Conservation (phyloP, 2,329 filamentous ascomycete species). For the Epichloe hybrida region DNA sequence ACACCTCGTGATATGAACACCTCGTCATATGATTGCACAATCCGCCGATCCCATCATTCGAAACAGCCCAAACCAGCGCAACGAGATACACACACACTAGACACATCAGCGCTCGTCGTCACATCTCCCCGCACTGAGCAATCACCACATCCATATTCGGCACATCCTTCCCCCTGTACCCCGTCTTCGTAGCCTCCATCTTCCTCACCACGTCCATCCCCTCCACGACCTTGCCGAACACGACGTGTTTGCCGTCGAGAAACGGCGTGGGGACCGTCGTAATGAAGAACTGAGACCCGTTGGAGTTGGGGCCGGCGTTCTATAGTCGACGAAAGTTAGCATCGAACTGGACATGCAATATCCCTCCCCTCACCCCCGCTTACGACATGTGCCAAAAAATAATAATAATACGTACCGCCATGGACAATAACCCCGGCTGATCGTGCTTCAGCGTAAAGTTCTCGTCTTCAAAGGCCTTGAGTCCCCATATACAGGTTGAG, state of each 20-base stretch:
- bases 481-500: constrained; percentile 76
- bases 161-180: constrained; percentile 57
- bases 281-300: constrained; percentile 96
- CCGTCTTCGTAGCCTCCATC: constrained; percentile 83
- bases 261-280: constrained; percentile 79
- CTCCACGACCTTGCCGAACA: constrained; percentile 82
- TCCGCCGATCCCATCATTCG: too few relatives aligned
- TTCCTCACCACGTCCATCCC: constrained; percentile 85
- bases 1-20: too few relatives aligned
- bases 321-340: constrained; percentile 19
- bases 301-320: constrained; percentile 86
- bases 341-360: too few relatives aligned
- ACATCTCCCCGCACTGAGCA: constrained; percentile 90
- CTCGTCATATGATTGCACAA: too few relatives aligned
- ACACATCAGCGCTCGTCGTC: constrained; percentile 30
- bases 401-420: constrained; percentile 60
- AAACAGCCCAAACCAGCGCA: neutral
- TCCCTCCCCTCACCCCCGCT: too few relatives aligned
- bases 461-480: constrained; percentile 75
- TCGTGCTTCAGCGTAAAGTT: constrained; percentile 76
- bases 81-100: neutral
- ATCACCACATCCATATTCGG: constrained; percentile 78
- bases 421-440: constrained; percentile 67
- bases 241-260: constrained; percentile 84
- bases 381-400: neutral